Conservation (phyloP, 768 basidiomycete species). For the Nevesoporus exiguus region DNA sequence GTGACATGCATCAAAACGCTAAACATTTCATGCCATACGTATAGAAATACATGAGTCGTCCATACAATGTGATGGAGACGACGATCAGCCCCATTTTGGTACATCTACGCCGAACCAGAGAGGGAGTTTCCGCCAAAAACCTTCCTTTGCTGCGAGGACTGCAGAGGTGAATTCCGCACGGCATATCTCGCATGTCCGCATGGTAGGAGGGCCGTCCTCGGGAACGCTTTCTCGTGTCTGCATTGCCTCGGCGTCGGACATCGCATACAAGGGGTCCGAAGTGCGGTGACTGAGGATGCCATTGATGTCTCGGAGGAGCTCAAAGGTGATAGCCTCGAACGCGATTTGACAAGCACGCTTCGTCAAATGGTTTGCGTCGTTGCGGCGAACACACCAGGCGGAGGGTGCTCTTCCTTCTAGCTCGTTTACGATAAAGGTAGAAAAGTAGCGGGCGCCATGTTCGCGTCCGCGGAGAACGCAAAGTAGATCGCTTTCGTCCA, state of each 20-base stretch:
- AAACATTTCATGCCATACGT: not conserved
- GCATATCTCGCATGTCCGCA: slow-evolving; percentile 64
- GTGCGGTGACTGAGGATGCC: slow-evolving; percentile 62
- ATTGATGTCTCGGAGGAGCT: slow-evolving; percentile 70
- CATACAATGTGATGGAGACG: slow-evolving; percentile 1
- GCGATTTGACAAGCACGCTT: slow-evolving; percentile 63
- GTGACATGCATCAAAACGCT: not conserved
- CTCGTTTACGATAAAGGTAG: slow-evolving; percentile 72
- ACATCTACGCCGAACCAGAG: slow-evolving; percentile 61
- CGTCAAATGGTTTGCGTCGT: slow-evolving; percentile 41
- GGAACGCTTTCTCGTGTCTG: slow-evolving; percentile 50
- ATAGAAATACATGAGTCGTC: slow-evolving; percentile 13
- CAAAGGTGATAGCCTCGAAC: slow-evolving; percentile 72
- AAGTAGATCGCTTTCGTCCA: slow-evolving; percentile 53
- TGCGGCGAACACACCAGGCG: slow-evolving; percentile 45
- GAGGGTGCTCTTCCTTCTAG: slow-evolving; percentile 63
- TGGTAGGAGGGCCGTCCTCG: slow-evolving; percentile 40
- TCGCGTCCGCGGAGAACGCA: slow-evolving; percentile 66
- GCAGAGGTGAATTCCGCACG: slow-evolving; percentile 57
- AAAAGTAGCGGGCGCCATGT: slow-evolving; percentile 68
- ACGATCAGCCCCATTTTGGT: slow-evolving; percentile 33
- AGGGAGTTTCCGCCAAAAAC: slow-evolving; percentile 64
- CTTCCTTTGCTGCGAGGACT: slow-evolving; percentile 56
- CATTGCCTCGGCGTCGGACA: slow-evolving; percentile 65
- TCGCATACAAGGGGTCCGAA: slow-evolving; percentile 69